phyloP scores from a whole-genome alignment of 2,329 filamentous ascomycete species.

The Fusarium protoensiforme region DNA sequence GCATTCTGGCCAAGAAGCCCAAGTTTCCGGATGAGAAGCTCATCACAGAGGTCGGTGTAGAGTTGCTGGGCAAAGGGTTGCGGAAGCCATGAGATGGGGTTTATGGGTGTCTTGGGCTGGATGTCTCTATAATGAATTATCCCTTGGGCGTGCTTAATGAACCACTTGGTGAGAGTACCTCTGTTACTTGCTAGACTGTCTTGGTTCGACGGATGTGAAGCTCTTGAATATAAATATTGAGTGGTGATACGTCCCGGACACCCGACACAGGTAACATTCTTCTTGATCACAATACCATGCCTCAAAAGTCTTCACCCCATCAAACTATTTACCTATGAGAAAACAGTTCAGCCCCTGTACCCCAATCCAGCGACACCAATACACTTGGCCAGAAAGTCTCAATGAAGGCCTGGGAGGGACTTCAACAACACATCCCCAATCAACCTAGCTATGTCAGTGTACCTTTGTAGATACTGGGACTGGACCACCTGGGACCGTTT shows the following conservation, averaged over 20 bases:
- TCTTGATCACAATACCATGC: not conserved
- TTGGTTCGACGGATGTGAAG: not conserved
- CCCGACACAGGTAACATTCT: too few species aligned
- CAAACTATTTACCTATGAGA: too few species aligned
- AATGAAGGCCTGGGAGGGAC: too few species aligned
- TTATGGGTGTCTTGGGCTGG: rapidly evolving
- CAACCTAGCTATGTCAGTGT: too few species aligned
- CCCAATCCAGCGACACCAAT: too few species aligned
- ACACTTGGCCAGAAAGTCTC: too few species aligned
- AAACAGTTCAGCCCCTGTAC: too few species aligned
- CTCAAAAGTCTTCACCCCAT: too few species aligned
- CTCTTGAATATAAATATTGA: not conserved
- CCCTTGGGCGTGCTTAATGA: not conserved
- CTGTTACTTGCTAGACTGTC: not conserved
- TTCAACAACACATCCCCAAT: too few species aligned
- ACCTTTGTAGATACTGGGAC: too few species aligned
- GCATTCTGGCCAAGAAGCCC: slow-evolving; percentile 68
- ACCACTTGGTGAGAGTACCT: not conserved
- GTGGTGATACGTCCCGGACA: too few species aligned
- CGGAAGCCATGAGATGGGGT: slow-evolving; percentile 42
- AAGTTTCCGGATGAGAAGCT: slow-evolving; percentile 68
- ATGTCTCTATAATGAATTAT: not conserved
- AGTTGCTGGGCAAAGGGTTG: slow-evolving; percentile 64
- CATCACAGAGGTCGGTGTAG: slow-evolving; percentile 63
- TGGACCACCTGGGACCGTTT: too few species aligned